phyloP scores from a whole-genome alignment of 345 rosid species.

The Aurinia saxatilis region DNA sequence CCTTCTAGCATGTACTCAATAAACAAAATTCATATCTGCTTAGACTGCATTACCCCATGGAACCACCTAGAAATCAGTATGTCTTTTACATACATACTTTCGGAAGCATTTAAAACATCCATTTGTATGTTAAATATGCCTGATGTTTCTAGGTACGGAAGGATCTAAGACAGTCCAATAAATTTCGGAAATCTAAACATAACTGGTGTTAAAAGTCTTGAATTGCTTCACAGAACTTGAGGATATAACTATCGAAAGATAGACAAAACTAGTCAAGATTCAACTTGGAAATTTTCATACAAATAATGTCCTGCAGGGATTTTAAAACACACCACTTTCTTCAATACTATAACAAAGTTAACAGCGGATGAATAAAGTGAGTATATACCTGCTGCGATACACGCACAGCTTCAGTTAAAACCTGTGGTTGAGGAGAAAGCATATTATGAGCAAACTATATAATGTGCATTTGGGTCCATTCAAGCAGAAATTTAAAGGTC shows the following conservation, averaged over 20 bases:
- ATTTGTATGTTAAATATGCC: background rate
- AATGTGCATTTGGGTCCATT: conserved; percentile 1
- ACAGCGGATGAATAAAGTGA: background rate
- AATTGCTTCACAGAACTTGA: background rate
- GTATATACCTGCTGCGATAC: conserved; percentile 69
- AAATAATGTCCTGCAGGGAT: background rate
- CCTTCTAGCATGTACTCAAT: background rate
- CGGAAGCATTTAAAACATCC: background rate
- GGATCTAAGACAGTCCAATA: background rate
- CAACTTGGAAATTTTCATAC: conserved; percentile 7
- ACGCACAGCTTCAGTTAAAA: conserved; percentile 86
- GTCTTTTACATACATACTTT: background rate
- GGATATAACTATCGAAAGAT: background rate
- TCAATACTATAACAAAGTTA: conserved; percentile 6
- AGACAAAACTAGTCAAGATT: conserved; percentile 6
- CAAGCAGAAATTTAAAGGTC: background rate
- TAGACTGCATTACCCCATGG: background rate
- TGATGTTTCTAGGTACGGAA: background rate
- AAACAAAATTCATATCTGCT: conserved; percentile 8
- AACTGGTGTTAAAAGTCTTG: background rate
- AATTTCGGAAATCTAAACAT: background rate
- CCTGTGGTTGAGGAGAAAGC: conserved; percentile 43
- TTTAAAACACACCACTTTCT: conserved; percentile 3
- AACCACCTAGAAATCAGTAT: background rate
- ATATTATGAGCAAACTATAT: conserved; percentile 9